Evolutionary conservation across 805 yeast genomes (phyloP).

Genomic region (Metschnikowia borealis): DNA sequence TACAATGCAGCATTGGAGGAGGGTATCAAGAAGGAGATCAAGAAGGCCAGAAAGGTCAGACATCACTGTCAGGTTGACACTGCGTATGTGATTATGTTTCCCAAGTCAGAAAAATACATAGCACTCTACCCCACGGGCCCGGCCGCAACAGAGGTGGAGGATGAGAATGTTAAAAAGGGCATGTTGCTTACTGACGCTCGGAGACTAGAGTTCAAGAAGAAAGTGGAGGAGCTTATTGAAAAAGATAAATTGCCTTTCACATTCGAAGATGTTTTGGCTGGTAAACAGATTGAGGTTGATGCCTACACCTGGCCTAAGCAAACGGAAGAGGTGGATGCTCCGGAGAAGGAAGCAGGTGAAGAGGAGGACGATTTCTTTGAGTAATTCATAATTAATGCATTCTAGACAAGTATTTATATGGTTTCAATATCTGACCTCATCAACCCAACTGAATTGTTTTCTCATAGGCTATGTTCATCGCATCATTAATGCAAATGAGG

Average conservation of each 20-base stretch:
- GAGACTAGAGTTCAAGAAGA: slow-evolving; percentile 43
- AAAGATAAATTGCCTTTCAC: slow-evolving; percentile 51
- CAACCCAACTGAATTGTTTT: slow-evolving; percentile 8
- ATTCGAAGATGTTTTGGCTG: slow-evolving; percentile 43
- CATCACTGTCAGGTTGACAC: slow-evolving; percentile 62
- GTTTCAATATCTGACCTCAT: neutral
- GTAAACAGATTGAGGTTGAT: slow-evolving; percentile 31
- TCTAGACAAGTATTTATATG: neutral
- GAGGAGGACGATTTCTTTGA: slow-evolving; percentile 30
- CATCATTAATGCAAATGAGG: slow-evolving; percentile 60
- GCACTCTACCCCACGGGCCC: slow-evolving; percentile 60
- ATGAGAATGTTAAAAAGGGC: slow-evolving; percentile 41
- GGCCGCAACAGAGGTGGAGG: slow-evolving; percentile 22
- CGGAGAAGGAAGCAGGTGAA: slow-evolving; percentile 27
- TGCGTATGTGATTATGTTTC: slow-evolving; percentile 73
- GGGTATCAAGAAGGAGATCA: slow-evolving; percentile 35
- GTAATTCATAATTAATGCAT: slow-evolving; percentile 12
- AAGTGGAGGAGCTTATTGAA: slow-evolving; percentile 49
- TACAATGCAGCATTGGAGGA: slow-evolving; percentile 32
- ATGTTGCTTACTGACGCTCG: slow-evolving; percentile 39
- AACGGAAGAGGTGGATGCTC: slow-evolving; percentile 41
- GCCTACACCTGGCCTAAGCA: slow-evolving; percentile 16
- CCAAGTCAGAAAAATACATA: slow-evolving; percentile 73
- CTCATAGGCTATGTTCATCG: slow-evolving; percentile 51
- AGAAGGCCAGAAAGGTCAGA: slow-evolving; percentile 47